Evolutionary conservation across 176 grass and related monocot species (phyloP), one percentile per base, ranked within the genome.

Genomic region (Alopecurus myosuroides): DNA sequence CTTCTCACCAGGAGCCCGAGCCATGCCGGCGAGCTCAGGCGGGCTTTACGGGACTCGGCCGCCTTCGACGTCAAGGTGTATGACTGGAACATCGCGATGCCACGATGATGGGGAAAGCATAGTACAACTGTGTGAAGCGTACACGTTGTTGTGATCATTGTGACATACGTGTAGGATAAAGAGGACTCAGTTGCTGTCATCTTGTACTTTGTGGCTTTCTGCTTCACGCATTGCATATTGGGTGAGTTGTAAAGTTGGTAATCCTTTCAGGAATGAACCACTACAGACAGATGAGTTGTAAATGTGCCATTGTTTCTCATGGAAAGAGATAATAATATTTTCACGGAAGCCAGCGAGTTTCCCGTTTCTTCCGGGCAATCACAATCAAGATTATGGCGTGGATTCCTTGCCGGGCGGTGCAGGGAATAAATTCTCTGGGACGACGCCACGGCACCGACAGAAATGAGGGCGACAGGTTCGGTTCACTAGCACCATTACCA

Each of bases 11-110:
- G 90, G 91, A 83, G 65, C 48, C 2, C 1, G 0, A 6, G 72
- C 20, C 44, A 44, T 1, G 93, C 93, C 13, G 60, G 62, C 53
- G 72, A 92, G 35, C 91, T 98, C 30, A 79, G 63, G 14, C 25
- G 14, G 1, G 80, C 75, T n/a, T 84, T 95, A 2, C 45, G 83
- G 31, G 67, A 88, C 20, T 87, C 89, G 55, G 6, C 68, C 51
- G 67, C 87, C 67, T 86, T 94, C n/a, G 81, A 65, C 86, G 93
- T 91, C 14, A 88, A 87, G 80, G 91, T 94, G 42, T 98, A 94
- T 51, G 82, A 90, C 68, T 95, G 96, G 93, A 94, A 49, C 52
- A 56, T 98, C 40, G 87, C 77, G 13, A 70, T 82, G 84, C 62
- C 89, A 40, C 39, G 85, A 29, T 85, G 74, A 86, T 13, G 69